Base-by-base conservation (phyloP, 352 stramenopile species). In the Aphanomyces invadans region DNA sequence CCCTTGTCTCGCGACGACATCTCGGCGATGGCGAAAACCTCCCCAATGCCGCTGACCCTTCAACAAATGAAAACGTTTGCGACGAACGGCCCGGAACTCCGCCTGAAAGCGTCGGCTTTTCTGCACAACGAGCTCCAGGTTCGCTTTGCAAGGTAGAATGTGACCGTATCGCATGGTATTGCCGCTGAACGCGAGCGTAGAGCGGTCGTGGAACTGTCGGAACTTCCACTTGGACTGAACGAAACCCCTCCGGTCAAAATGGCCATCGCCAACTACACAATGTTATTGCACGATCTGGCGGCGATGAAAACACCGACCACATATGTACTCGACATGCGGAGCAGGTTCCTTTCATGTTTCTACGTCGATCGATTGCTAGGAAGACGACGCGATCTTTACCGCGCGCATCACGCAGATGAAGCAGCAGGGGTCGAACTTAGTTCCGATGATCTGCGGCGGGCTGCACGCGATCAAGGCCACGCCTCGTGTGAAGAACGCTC, bases 1-100 rank as follows among this genome's bases (percentile, higher is more conserved):
- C 15, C 29, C 23, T 23, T 62, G 17, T 44, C 53, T 11, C 31
- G 21, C 12, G 72, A 86, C 36, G 73, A 88, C 65, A 82, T 90
- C 55, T 73, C 71, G 26, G 76, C 79, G 29, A 77, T 90, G 33
- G 81, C 81, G 2, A 42, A 74, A 33, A 75, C 69, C 15, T 68
- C 76, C 45, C 84, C 84, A 23, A 88, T 78, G 23, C 84, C 84
- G 19, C 73, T 92, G 74, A 87, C 80, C 25, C 73, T 92, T 56
- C 84, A 80, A 63, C 84, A 92, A 62, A 92, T 92, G 84, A 84
- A 85, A 65, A 77, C 74, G 46, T 90, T 89, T 44, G 75, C 84
- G n/a, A 77, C 85, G 48, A 76, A 74, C 23, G 77, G 72, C 15
- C 73, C 75, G 54, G 86, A 90, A 38, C 70, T 85, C 64, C 78